Evolutionary conservation across 345 rosid genomes (phyloP), one percentile per base, ranked within the genome.

Genomic region (Gossypium bickii): DNA sequence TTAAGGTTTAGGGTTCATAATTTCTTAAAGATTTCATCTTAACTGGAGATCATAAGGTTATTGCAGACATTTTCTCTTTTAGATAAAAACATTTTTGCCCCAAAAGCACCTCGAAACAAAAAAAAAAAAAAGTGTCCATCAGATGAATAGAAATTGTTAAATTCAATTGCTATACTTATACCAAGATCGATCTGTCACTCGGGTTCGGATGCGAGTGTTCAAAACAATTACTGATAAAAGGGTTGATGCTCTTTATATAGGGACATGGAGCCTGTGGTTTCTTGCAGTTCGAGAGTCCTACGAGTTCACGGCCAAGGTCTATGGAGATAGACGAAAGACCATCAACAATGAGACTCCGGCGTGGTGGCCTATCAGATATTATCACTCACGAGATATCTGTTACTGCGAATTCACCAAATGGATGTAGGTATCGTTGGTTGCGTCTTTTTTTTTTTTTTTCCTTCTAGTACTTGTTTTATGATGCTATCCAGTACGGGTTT

Each of bases 211-310:
- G 9, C 7, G 58, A 53, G 8, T 53, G 58, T 8, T 16, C 2
- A n/a, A 52, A 4, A 52, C 10, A 17, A 7, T 57, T 20, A 57
- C 53, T 66, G 53, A 20, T 20, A 6, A 44, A 34, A 44, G 17
- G 13, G 29, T 45, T 65, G 27, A 51, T 65, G 13, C 25, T 66
- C 38, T 66, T 9, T 44, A 66, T 10, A 44, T 20, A 66, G 70
- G 70, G 70, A 12, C 70, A 66, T 66, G 70, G 70, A 66, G 9
- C 70, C 6, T 66, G 70, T 45, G 70, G 53, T 7, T 66, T 66
- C 53, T 44, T 20, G 10, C 17, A 18, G 9, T 13, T 20, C 9
- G 53, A 20, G 18, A 38, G 18, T 38, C 34, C 44, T 48, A 47
- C 47, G 44, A 61, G 27, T 13, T 61, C 44, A 6, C 7, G 10